Conservation (phyloP, 495 filamentous ascomycete genomes). For the Cladorrhinum samala region DNA sequence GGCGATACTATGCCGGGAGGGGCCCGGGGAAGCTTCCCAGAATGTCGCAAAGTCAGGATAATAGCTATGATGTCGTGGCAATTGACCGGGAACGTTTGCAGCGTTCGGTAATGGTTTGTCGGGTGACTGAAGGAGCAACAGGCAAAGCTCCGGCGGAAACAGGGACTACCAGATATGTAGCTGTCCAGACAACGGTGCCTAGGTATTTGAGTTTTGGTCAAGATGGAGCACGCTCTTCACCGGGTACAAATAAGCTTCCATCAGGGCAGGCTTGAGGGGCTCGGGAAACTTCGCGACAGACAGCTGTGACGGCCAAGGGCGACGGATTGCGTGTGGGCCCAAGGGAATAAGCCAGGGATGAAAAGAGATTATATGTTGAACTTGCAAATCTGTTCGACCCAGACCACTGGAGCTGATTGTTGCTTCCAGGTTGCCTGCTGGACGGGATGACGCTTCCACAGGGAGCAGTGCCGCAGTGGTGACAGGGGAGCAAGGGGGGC, state of each 20-base stretch:
- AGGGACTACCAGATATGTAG: no score
- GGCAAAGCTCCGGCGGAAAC: no score
- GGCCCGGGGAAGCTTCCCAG: no score
- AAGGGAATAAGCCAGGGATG: no score
- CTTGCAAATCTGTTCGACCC: no score
- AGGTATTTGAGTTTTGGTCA: background rate
- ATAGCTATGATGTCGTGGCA: background rate
- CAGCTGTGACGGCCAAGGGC: background rate
- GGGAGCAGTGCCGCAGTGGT: no score
- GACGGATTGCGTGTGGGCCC: background rate
- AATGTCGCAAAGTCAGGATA: background rate
- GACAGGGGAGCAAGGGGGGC: no score
- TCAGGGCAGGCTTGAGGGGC: conserved; percentile 7
- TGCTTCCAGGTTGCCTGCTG: no score
- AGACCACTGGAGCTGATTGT: no score
- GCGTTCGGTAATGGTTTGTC: background rate
- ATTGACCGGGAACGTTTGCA: background rate
- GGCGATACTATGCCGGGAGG: background rate
- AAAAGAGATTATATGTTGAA: no score
- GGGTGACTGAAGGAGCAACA: no score
- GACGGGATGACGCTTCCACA: no score
- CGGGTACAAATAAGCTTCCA: conserved; percentile 4
- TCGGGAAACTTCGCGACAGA: background rate
- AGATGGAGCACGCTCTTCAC: conserved; percentile 4
- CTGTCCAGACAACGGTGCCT: background rate